A percentile compares a stretch with the other conserved stretches of the same genome.
phyloP scores from a whole-genome alignment of 495 filamentous ascomycete species.

The Aspergillus homomorphus region DNA sequence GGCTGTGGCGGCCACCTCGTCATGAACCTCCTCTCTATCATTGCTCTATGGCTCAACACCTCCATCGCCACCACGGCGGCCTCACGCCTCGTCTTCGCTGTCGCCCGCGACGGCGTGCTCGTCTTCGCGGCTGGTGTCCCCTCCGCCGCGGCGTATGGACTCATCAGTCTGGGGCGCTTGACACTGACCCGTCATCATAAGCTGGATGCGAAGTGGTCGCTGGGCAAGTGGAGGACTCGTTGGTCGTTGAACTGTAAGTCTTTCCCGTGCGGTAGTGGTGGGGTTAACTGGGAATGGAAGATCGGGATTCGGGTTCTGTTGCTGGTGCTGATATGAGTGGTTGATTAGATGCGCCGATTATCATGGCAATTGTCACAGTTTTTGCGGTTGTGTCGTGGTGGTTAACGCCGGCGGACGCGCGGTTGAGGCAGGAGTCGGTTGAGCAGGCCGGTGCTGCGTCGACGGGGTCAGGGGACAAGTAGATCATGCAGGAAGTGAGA shows the following conservation, averaged over 20 bases:
- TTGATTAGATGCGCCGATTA: not conserved
- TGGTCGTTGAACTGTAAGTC: conserved; percentile 4
- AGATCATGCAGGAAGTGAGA: conserved; percentile 27
- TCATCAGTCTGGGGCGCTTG: conserved; percentile 33
- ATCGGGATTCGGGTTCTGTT: not conserved
- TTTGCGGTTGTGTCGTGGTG: not conserved
- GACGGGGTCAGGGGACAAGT: not conserved
- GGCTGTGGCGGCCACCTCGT: conserved; percentile 36
- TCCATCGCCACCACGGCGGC: conserved; percentile 38
- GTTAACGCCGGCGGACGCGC: not conserved
- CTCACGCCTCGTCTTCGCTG: conserved; percentile 39
- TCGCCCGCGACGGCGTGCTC: conserved; percentile 37
- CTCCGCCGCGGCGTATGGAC: conserved; percentile 36
- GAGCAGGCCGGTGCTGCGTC: not conserved
- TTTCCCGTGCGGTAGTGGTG: not conserved
- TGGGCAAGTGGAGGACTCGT: not conserved
- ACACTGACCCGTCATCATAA: conserved; percentile 29
- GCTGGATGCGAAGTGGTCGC: conserved; percentile 2
- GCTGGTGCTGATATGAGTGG: too few species aligned
- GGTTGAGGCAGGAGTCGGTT: not conserved
- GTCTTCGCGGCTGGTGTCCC: conserved; percentile 36
- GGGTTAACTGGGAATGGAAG: not conserved
- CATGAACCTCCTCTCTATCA: conserved; percentile 35
- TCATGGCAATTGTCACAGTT: not conserved
- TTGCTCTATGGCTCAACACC: conserved; percentile 35